Evolutionary conservation across 768 basidiomycete species (phyloP).

Genomic region (Tubosaeta sp.): DNA sequence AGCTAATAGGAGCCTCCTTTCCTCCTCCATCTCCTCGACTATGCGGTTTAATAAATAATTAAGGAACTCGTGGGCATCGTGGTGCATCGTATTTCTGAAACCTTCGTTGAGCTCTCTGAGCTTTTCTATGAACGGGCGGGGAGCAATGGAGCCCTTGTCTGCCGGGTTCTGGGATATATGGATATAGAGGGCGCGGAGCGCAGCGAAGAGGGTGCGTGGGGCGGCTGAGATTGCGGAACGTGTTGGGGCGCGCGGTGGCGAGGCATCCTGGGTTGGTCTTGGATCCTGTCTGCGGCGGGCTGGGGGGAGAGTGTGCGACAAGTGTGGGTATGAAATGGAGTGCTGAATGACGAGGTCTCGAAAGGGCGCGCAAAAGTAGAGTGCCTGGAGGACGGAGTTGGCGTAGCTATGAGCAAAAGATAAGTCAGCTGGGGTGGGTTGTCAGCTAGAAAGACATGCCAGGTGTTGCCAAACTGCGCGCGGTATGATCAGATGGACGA

Average conservation of each 20-base stretch:
- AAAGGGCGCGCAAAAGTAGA: conserved; percentile 94
- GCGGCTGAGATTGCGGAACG: conserved; percentile 46
- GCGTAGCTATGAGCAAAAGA: conserved; percentile 62
- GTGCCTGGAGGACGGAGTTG: conserved; percentile 96
- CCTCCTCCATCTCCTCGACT: conserved; percentile 87
- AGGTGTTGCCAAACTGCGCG: conserved; percentile 90
- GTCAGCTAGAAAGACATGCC: conserved; percentile 44
- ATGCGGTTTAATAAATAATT: conserved; percentile 92
- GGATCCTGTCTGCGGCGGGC: conserved; percentile 58
- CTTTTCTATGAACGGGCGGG: conserved; percentile 89
- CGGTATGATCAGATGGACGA: conserved; percentile 6
- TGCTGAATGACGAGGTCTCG: conserved; percentile 82
- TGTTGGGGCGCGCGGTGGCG: conserved; percentile 24
- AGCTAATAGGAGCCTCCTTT: conserved; percentile 44
- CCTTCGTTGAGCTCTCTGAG: conserved; percentile 89
- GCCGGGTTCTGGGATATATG: conserved; percentile 75
- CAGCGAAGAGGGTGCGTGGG: conserved; percentile 81
- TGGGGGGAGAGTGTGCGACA: conserved; percentile 19
- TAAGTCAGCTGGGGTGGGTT: conserved; percentile 15
- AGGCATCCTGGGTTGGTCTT: conserved; percentile 37
- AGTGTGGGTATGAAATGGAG: conserved; percentile 45
- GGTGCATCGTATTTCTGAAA: conserved; percentile 89
- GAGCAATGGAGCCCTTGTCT: conserved; percentile 82
- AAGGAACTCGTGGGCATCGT: conserved; percentile 98
- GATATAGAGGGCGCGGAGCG: conserved; percentile 87